Evolutionary conservation across 257 asterid species (phyloP).

Genomic region (Capsicum rhomboideum): DNA sequence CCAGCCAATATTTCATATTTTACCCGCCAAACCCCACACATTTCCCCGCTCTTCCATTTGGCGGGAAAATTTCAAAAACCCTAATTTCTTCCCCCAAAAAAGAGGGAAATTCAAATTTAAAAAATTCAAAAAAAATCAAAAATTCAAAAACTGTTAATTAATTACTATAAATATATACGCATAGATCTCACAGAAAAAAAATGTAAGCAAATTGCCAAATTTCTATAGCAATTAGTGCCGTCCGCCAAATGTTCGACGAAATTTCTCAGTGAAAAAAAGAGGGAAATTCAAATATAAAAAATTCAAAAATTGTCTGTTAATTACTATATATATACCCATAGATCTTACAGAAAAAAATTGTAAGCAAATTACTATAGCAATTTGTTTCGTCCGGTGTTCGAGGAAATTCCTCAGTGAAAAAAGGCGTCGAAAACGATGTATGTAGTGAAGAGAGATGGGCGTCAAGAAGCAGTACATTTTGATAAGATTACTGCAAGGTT

Average conservation of each 20-base stretch:
- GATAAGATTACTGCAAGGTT: constrained; percentile 94
- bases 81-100: background rate
- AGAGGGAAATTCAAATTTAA: background rate
- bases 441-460: constrained; percentile 93
- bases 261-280: constrained; percentile 8
- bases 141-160: background rate
- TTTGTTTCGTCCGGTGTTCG: background rate
- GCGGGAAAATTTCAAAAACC: background rate
- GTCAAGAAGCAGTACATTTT: constrained; percentile 86
- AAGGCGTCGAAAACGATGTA: too few species aligned
- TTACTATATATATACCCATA: background rate
- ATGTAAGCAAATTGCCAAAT: background rate
- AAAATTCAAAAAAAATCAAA: too few species aligned
- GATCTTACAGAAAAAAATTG: background rate
- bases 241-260: constrained; percentile 10
- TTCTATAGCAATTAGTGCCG: background rate
- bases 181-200: background rate
- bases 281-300: background rate
- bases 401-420: constrained; percentile 18
- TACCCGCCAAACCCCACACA: background rate
- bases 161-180: background rate
- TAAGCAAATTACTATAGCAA: background rate
- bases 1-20: background rate
- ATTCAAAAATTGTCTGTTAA: background rate
- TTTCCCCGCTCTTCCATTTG: background rate